These are phyloP conservation scores for Coemansia sp. DNA, from an alignment of 192 early-diverging fungal genomes.

Conservation along the genomic window DNA sequence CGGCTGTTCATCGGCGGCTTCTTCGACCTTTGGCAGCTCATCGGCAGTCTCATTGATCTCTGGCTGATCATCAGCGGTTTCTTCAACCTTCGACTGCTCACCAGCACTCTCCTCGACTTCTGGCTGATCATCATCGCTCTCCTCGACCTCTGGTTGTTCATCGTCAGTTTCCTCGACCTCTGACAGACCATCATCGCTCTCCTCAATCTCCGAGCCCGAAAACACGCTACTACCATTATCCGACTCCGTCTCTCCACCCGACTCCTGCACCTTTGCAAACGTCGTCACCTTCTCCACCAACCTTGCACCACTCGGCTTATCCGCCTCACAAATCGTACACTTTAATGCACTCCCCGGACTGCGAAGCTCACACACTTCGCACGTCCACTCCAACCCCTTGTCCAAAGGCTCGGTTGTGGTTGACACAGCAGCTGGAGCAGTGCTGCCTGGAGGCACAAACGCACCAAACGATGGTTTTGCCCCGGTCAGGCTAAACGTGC, in stretches of 20 bases:
- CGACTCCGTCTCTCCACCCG: background rate
- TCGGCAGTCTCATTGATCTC: background rate
- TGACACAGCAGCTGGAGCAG: background rate
- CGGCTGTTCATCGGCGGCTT: no score
- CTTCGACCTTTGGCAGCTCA: no score
- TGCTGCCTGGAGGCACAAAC: background rate
- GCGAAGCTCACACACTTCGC: conserved; percentile 30
- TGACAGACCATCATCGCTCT: no score
- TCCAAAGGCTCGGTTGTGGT: background rate
- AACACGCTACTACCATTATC: background rate
- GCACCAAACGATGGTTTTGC: conserved; percentile 9
- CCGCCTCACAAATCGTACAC: conserved; percentile 34
- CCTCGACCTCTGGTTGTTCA: background rate
- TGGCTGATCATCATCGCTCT: background rate
- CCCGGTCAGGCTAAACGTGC: background rate
- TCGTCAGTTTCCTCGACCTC: no score
- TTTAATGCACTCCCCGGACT: conserved; percentile 8
- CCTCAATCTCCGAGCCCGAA: background rate
- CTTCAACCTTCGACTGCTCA: background rate
- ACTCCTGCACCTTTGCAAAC: background rate
- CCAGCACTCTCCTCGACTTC: background rate
- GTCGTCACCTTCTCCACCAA: background rate
- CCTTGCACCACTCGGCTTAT: conserved; percentile 10
- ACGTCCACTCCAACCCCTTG: conserved; percentile 23
- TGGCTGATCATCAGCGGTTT: background rate